Percentiles rank a stretch among this genome's conserved stretches.
Conservation (phyloP, 208 protist genomes). For the Trypanosoma cruzi region DNA sequence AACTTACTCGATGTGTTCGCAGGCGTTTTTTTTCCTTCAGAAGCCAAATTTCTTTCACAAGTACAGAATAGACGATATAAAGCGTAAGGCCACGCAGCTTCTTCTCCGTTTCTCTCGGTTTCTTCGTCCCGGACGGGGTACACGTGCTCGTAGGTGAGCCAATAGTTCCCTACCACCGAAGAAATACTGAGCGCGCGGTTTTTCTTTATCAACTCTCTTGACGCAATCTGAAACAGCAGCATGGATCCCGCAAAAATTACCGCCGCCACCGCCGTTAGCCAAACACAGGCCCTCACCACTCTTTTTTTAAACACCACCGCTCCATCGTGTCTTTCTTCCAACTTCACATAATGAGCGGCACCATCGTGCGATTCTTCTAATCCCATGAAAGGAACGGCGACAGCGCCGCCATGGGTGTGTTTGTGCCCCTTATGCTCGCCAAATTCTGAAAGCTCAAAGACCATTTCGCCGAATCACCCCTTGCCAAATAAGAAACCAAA, state of each 20-base stretch:
- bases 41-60: neutral
- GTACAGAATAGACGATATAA: constrained; percentile 11
- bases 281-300: neutral
- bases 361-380: no score
- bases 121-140: neutral
- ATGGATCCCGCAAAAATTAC: constrained; percentile 20
- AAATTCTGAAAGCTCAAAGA: no score
- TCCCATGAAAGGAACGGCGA: neutral
- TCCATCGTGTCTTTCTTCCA: neutral
- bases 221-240: constrained; percentile 4
- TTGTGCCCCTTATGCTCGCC: no score
- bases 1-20: neutral
- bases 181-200: neutral
- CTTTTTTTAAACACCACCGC: neutral
- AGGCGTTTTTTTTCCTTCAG: neutral
- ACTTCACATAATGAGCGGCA: no score
- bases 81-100: neutral
- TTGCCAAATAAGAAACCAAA: no score
- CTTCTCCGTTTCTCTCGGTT: neutral
- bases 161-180: neutral
- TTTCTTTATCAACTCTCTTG: constrained; percentile 1
- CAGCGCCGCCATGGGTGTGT: no score
- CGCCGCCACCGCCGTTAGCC: neutral
- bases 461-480: no score
- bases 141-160: constrained; percentile 3